Percentiles rank a stretch among this genome's conserved stretches.
phyloP scores from a whole-genome alignment of 495 filamentous ascomycete species.

The Cudoniella acicularis region DNA sequence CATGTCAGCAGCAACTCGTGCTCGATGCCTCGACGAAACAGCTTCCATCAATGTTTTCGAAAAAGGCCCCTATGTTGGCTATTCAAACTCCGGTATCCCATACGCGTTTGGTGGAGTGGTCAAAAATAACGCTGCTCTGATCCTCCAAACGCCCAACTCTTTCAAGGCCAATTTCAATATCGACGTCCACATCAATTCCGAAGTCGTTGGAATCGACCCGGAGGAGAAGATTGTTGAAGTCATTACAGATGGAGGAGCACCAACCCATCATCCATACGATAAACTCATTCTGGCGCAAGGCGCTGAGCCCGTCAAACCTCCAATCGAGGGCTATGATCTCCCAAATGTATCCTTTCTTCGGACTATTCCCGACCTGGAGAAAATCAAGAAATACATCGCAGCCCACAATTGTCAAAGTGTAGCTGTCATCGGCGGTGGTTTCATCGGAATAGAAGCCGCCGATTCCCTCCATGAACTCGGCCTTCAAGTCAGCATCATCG shows the following conservation, averaged over 20 bases:
- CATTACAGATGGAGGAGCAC: conserved; percentile 7
- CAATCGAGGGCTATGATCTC: conserved; percentile 17
- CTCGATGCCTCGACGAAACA: conserved; percentile 29
- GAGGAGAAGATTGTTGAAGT: conserved; percentile 22
- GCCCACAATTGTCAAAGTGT: conserved; percentile 10
- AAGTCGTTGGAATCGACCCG: conserved; percentile 19
- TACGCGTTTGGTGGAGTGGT: conserved; percentile 32
- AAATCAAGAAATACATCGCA: conserved; percentile 18
- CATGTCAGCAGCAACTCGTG: conserved; percentile 32
- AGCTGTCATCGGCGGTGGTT: conserved; percentile 30
- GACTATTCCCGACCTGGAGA: conserved; percentile 27
- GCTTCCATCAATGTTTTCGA: conserved; percentile 33
- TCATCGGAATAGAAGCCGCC: conserved; percentile 33
- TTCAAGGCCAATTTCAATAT: conserved; percentile 11
- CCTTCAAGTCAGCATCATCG: conserved; percentile 24
- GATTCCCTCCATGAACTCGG: conserved; percentile 24
- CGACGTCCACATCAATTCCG: conserved; percentile 19
- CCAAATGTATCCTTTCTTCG: conserved; percentile 29
- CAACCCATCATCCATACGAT: conserved; percentile 22
- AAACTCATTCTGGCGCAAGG: conserved; percentile 29
- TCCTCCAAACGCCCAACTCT: conserved; percentile 25
- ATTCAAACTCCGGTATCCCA: conserved; percentile 35
- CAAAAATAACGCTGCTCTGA: conserved; percentile 17
- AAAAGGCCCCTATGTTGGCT: conserved; percentile 29
- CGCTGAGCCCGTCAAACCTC: conserved; percentile 21